Evolutionary conservation across 2,329 filamentous ascomycete genomes (phyloP), one percentile per base, ranked within the genome.

Genomic region (Fusarium sulawesiense): DNA sequence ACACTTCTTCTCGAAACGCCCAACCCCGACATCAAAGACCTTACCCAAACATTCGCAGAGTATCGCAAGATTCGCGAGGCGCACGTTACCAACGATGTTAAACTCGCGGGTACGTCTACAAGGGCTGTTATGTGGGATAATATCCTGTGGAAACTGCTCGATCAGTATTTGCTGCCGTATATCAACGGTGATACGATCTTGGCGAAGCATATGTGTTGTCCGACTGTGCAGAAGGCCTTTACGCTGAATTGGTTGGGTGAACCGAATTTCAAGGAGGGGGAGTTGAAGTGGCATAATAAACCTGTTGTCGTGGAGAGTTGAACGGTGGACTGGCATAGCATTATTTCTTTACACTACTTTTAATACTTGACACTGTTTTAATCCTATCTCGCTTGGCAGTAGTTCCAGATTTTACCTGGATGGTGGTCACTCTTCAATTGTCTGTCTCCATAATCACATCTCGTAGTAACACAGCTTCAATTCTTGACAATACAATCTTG

Each of bases 61-160:
- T 71, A 71, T 20, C 53, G 61, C 2, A 29, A 45, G 4, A 45
- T 9, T 0, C 42, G 66, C 13, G 20, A 45, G 18, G 55, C 27
- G 0, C 40, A 50, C 6, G 68, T 56, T 11, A 46, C 47, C 11
- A 66, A 65, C 4, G 68, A 71, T 10, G 32, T 59, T 6, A 53
- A 65, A 3, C 16, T 69, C 29, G 51, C 65, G 7, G 68, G 60
- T 12, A 68, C 60, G 2, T 45, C 65, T 3, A 69, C 68, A 0
- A 27, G 68, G 9, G 46, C 66, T 6, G 60, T 65, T 5, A 60
- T 68, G 34, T 71, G 68, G 68, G 64, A 71, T 2, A 71, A 62
- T 16, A 21, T 54, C 4, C 0, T 66, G 2, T 71, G 68, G 53
- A 71, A 60, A 27, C 27, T 65, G 7, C 16, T 63, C 9, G 64